Conservation (phyloP, 2,329 filamentous ascomycete species). For the Aaosphaeria pasadenensis region DNA sequence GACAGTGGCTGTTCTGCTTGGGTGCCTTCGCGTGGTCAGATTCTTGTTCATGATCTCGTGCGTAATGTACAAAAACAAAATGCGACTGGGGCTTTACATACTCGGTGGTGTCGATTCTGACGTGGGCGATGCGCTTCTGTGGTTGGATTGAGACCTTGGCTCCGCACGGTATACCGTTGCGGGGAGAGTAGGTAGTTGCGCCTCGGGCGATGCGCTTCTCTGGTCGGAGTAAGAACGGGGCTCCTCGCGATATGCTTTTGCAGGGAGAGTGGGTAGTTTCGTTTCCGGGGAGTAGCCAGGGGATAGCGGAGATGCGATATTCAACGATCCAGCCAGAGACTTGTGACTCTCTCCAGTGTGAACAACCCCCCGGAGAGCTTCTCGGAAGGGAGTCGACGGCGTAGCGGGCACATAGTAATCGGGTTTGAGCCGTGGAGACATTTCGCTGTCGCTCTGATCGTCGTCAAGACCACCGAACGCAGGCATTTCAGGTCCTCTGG, state of each 20-base stretch:
- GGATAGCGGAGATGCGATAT: constrained; percentile 19
- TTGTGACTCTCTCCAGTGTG: constrained; percentile 14
- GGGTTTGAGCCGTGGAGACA: constrained; percentile 17
- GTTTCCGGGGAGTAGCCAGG: constrained; percentile 22
- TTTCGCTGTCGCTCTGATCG: constrained; percentile 18
- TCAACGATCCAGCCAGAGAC: constrained; percentile 30
- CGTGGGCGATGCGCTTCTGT: not conserved
- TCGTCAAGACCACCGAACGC: constrained; percentile 27
- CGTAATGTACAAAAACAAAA: too few relatives aligned
- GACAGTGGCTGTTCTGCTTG: constrained; percentile 15
- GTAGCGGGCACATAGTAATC: constrained; percentile 24
- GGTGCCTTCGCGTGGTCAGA: not conserved
- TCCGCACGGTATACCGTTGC: constrained; percentile 16
- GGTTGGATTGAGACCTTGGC: constrained; percentile 6
- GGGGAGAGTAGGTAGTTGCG: constrained; percentile 22
- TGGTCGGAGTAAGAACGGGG: constrained; percentile 7
- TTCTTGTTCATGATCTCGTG: constrained; percentile 4
- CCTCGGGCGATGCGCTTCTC: not conserved
- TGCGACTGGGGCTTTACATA: too few relatives aligned
- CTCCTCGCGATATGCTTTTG: constrained; percentile 15
- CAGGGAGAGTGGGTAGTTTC: constrained; percentile 23
- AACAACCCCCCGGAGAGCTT: constrained; percentile 22
- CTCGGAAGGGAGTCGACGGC: constrained; percentile 21
- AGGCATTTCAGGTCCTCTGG: constrained; percentile 14
- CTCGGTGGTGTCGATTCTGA: too few relatives aligned